Conservation (phyloP, 2,329 filamentous ascomycete genomes). For the Tolypocladium endophyticum region DNA sequence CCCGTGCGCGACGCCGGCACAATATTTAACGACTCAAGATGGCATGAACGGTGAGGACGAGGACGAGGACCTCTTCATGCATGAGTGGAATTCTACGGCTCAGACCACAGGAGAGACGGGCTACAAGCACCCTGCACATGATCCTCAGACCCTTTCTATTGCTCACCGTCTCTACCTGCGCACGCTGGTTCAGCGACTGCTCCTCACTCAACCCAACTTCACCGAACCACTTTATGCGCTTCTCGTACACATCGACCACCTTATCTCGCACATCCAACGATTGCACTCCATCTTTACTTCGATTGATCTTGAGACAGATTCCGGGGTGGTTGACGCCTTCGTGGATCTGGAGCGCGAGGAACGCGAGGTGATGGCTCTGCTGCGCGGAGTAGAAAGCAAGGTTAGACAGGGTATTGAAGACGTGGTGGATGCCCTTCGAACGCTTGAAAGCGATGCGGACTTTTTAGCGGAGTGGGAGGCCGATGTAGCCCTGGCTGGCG, state of each 20-base stretch:
- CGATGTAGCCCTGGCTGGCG: conserved; percentile 23
- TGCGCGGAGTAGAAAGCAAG: conserved; percentile 51
- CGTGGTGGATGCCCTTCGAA: conserved; percentile 47
- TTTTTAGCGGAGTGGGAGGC: conserved; percentile 35
- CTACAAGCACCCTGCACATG: conserved; percentile 34
- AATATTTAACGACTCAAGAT: background rate
- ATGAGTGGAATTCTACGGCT: background rate
- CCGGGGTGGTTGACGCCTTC: conserved; percentile 69
- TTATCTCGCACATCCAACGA: conserved; percentile 66
- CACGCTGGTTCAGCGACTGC: conserved; percentile 53
- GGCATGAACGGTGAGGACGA: background rate
- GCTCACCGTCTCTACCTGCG: conserved; percentile 71
- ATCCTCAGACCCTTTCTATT: conserved; percentile 73
- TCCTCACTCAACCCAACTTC: conserved; percentile 54
- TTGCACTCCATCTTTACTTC: conserved; percentile 68
- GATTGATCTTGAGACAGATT: conserved; percentile 71
- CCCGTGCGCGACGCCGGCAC: conserved; percentile 14
- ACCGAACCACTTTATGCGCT: conserved; percentile 56
- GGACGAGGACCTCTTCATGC: background rate
- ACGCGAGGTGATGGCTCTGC: conserved; percentile 50
- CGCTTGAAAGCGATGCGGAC: conserved; percentile 30
- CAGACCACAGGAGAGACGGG: background rate
- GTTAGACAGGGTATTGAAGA: conserved; percentile 59
- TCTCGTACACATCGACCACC: conserved; percentile 66
- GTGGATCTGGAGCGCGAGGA: conserved; percentile 66